These are phyloP conservation scores for Acacia concinna DNA, from an alignment of 331 rosid genomes.

Conservation along the genomic window DNA sequence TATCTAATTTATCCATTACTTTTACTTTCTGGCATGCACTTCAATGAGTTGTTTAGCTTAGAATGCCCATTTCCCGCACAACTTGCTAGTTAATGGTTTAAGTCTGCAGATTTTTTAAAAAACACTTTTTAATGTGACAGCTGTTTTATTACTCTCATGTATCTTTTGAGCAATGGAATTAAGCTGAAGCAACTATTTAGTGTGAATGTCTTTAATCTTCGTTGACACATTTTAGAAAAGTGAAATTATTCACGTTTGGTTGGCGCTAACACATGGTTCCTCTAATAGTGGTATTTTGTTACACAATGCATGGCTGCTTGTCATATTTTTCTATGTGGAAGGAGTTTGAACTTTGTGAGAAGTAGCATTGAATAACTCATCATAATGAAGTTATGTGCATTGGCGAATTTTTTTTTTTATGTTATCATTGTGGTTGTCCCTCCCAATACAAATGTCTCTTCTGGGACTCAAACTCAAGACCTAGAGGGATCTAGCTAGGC, in stretches of 20 bases:
- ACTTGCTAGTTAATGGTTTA: neutral
- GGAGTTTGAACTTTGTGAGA: neutral
- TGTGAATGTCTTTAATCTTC: neutral
- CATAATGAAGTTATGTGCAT: neutral
- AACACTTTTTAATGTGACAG: neutral
- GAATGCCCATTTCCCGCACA: constrained; percentile 1
- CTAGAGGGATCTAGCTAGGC: no score
- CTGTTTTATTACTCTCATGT: constrained; percentile 15
- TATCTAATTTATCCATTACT: constrained; percentile 30
- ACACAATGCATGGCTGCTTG: neutral
- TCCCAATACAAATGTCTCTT: no score
- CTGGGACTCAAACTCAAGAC: no score
- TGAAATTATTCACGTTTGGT: neutral
- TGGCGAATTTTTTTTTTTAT: no score
- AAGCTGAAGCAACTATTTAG: neutral
- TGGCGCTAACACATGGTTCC: neutral
- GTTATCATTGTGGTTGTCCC: no score
- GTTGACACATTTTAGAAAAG: neutral
- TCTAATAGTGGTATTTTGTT: neutral
- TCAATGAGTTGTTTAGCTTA: neutral
- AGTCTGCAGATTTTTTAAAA: neutral
- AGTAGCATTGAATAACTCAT: constrained; percentile 3
- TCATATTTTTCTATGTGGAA: neutral
- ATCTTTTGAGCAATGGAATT: neutral
- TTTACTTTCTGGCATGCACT: constrained; percentile 14